A percentile compares a stretch with the other conserved stretches of the same genome.
phyloP scores from a whole-genome alignment of 371 early-diverging fungal genomes.

The Aphelidium insulamus region DNA sequence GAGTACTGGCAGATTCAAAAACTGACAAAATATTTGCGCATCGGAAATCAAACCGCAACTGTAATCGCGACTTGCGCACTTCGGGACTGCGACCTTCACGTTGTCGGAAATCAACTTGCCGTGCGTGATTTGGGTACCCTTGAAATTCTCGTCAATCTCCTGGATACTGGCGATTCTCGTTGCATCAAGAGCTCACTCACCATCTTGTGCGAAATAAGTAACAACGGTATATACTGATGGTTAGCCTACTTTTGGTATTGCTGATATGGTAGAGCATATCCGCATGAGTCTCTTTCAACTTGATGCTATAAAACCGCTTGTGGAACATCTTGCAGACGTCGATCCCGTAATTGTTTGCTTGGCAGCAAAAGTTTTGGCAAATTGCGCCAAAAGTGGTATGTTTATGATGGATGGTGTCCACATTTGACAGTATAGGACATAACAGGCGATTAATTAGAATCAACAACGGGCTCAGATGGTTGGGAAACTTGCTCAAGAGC shows the following conservation, averaged over 20 bases:
- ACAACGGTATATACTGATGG: slow-evolving; percentile 12
- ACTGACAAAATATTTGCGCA: slow-evolving; percentile 23
- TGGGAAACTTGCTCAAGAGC: slow-evolving; percentile 15
- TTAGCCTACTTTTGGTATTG: background rate
- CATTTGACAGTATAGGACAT: background rate
- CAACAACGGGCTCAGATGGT: background rate
- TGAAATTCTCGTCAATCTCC: slow-evolving; percentile 25
- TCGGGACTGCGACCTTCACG: slow-evolving; percentile 21
- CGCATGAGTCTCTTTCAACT: slow-evolving; percentile 21
- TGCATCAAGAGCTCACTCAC: slow-evolving; percentile 28
- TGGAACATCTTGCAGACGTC: slow-evolving; percentile 19
- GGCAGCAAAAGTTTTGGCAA: slow-evolving; percentile 28
- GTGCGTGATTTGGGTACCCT: slow-evolving; percentile 30
- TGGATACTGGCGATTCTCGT: slow-evolving; percentile 29
- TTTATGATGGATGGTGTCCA: background rate
- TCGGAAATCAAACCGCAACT: slow-evolving; percentile 31
- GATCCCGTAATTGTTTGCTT: slow-evolving; percentile 18
- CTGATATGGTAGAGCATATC: slow-evolving; percentile 15
- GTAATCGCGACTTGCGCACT: slow-evolving; percentile 32
- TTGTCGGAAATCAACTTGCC: slow-evolving; percentile 25
- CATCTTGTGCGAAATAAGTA: slow-evolving; percentile 22
- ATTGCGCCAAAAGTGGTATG: slow-evolving; percentile 26
- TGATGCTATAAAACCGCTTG: slow-evolving; percentile 26
- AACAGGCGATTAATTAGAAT: background rate
- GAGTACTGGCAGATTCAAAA: slow-evolving; percentile 34